These are phyloP conservation scores for Cytospora schulzeri DNA, from an alignment of 2,329 filamentous ascomycete species.

Conservation along the genomic window DNA sequence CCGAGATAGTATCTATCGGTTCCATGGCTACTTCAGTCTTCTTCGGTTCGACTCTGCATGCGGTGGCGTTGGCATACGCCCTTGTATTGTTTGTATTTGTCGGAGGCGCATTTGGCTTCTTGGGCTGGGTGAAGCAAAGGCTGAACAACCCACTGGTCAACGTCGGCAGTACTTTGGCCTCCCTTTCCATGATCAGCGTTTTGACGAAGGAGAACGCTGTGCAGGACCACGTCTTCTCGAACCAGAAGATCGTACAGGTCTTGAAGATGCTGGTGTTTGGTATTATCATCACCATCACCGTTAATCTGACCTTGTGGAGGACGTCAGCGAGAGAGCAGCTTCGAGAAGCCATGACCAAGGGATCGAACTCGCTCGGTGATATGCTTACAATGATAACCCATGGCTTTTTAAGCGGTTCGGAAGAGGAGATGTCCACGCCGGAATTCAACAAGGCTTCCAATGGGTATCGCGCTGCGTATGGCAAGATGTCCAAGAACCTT, in stretches of 20 bases:
- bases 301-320: conserved; percentile 78
- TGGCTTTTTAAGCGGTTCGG: conserved; percentile 80
- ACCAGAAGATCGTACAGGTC: conserved; percentile 79
- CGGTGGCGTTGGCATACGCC: conserved; percentile 72
- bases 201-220: conserved; percentile 90
- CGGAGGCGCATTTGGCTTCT: conserved; percentile 81
- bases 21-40: conserved; percentile 89
- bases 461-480: conserved; percentile 68
- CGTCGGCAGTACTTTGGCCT: conserved; percentile 81
- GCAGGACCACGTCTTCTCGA: conserved; percentile 78
- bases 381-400: conserved; percentile 81
- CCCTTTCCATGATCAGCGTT: conserved; percentile 85
- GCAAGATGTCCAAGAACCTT: conserved; percentile 73
- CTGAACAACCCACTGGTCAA: conserved; percentile 79
- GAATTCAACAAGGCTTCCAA: conserved; percentile 64
- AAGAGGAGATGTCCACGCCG: conserved; percentile 71
- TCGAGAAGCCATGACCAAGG: conserved; percentile 71
- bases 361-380: conserved; percentile 74
- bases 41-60: conserved; percentile 67
- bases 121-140: conserved; percentile 85
- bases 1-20: conserved; percentile 72
- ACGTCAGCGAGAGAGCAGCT: conserved; percentile 75
- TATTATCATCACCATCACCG: conserved; percentile 68
- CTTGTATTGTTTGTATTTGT: conserved; percentile 82
- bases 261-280: conserved; percentile 84